Evolutionary conservation across 345 rosid species (phyloP).

Genomic region (Rhodamnia rubescens): DNA sequence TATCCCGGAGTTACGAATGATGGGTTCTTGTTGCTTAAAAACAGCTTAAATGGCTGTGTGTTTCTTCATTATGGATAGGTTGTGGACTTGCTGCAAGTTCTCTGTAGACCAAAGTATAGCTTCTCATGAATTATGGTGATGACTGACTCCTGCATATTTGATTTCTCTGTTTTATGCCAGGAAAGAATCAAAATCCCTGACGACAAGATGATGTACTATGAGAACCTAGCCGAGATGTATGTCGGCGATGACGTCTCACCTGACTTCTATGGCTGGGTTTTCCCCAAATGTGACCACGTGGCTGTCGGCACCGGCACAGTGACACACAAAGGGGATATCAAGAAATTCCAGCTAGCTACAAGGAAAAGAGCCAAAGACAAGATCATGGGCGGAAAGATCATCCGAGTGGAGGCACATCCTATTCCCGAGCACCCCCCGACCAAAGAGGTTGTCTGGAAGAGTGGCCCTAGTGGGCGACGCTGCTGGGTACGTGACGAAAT

Average conservation of each 20-base stretch:
- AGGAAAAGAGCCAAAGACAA: conserved; percentile 85
- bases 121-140: not conserved
- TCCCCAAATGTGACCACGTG: conserved; percentile 95
- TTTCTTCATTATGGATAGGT: not conserved
- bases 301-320: conserved; percentile 95
- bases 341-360: conserved; percentile 80
- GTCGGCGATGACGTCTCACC: conserved; percentile 96
- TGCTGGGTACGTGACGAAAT: conserved; percentile 87
- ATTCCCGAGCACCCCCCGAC: conserved; percentile 90
- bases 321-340: conserved; percentile 87
- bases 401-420: conserved; percentile 87
- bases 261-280: conserved; percentile 93
- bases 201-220: conserved; percentile 83
- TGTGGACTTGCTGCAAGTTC: not conserved
- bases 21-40: not conserved
- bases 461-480: conserved; percentile 86
- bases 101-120: not conserved
- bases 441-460: conserved; percentile 51
- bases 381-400: conserved; percentile 81
- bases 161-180: conserved; percentile 19
- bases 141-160: not conserved
- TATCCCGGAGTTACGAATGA: not conserved
- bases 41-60: not conserved
- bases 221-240: conserved; percentile 87
- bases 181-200: conserved; percentile 77